Conservation (phyloP, 2,329 filamentous ascomycete genomes). For the Monascus ruber region DNA sequence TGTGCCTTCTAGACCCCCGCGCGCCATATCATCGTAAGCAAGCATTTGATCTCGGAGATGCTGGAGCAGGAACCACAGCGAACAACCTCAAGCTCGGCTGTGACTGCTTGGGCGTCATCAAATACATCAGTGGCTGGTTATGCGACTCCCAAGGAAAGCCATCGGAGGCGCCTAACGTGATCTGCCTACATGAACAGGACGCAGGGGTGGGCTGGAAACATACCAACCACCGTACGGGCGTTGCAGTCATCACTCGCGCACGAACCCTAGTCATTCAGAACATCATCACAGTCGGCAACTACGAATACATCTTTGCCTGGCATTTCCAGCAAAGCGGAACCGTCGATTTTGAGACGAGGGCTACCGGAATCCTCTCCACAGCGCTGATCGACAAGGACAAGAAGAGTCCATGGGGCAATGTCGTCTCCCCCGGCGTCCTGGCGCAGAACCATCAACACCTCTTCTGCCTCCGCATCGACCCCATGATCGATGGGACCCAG, state of each 20-base stretch:
- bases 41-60: constrained; percentile 36
- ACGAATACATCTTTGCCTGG: constrained; percentile 36
- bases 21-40: constrained; percentile 31
- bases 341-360: constrained; percentile 32
- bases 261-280: constrained; percentile 27
- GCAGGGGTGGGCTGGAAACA: constrained; percentile 32
- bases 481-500: constrained; percentile 27
- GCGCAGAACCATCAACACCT: constrained; percentile 36
- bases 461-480: constrained; percentile 35
- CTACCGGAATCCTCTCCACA: constrained; percentile 37
- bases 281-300: constrained; percentile 33
- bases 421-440: constrained; percentile 31
- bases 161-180: constrained; percentile 28
- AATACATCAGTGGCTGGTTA: constrained; percentile 33
- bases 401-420: constrained; percentile 26
- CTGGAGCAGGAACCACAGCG: constrained; percentile 31
- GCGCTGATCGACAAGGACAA: constrained; percentile 24
- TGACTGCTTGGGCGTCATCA: constrained; percentile 34
- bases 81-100: constrained; percentile 33
- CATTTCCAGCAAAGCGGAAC: constrained; percentile 31
- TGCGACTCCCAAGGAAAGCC: constrained; percentile 23
- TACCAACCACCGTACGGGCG: constrained; percentile 26
- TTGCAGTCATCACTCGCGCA: constrained; percentile 22
- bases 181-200: constrained; percentile 33
- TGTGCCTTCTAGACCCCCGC: constrained; percentile 17